Percentiles rank a stretch among this genome's conserved stretches.
Conservation (phyloP, 352 stramenopile genomes). For the Phytophthora pinifolia region DNA sequence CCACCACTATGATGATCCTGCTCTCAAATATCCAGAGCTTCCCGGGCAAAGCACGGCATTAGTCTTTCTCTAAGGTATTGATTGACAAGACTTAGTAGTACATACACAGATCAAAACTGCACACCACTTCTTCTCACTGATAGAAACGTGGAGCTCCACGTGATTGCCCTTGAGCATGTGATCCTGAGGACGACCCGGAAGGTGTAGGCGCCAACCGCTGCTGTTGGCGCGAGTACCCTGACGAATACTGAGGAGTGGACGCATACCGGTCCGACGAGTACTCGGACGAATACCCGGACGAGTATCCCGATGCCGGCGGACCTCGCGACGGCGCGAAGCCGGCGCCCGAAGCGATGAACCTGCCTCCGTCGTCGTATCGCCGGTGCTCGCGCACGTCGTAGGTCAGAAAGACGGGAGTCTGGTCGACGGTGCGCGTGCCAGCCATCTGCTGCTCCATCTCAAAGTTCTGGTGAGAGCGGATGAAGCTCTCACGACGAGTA, state of each 20-base stretch:
- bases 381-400: conserved; percentile 22
- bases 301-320: conserved; percentile 13
- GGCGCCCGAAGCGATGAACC: conserved; percentile 23
- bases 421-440: conserved; percentile 5
- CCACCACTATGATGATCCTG: no score
- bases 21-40: no score
- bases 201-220: conserved; percentile 21
- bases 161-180: conserved; percentile 22
- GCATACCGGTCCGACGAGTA: conserved; percentile 17
- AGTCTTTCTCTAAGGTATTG: conserved; percentile 25
- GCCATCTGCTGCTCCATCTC: conserved; percentile 21
- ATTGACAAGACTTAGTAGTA: conserved; percentile 24
- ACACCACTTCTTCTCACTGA: conserved; percentile 13
- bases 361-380: conserved; percentile 23
- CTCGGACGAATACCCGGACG: conserved; percentile 17
- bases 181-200: conserved; percentile 17
- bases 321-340: conserved; percentile 20
- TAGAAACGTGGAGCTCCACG: conserved; percentile 20
- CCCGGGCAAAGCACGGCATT: no score
- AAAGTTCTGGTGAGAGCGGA: conserved; percentile 22
- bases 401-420: conserved; percentile 28
- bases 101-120: conserved; percentile 24
- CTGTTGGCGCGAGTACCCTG: conserved; percentile 8
- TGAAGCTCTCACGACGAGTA: conserved; percentile 29
- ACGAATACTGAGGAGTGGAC: conserved; percentile 17